These are phyloP conservation scores for Metschnikowia anglica DNA, from an alignment of 805 yeast genomes.

Conservation along the genomic window DNA sequence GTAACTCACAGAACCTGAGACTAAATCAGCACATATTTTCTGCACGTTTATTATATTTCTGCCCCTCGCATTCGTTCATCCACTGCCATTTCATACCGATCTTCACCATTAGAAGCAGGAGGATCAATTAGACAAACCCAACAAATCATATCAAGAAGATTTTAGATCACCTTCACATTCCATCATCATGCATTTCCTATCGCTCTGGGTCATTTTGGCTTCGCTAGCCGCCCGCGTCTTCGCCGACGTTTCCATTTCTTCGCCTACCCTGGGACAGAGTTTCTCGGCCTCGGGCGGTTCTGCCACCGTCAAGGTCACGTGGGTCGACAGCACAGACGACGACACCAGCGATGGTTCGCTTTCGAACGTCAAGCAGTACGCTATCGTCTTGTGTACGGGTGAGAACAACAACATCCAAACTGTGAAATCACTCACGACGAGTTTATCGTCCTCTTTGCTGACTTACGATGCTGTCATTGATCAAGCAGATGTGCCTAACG, in stretches of 20 bases:
- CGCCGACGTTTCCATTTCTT: slow-evolving; percentile 49
- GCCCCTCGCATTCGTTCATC: too few relatives aligned
- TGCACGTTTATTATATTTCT: too few relatives aligned
- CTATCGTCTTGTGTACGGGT: slow-evolving; percentile 70
- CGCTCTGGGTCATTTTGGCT: slow-evolving; percentile 13
- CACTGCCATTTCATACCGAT: too few relatives aligned
- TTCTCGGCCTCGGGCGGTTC: slow-evolving; percentile 41
- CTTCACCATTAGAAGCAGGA: too few relatives aligned
- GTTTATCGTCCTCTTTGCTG: slow-evolving; percentile 19
- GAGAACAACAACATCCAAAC: slow-evolving; percentile 48
- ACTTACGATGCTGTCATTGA: slow-evolving; percentile 45
- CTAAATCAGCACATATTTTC: too few relatives aligned
- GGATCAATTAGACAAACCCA: too few relatives aligned
- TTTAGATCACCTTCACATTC: background rate
- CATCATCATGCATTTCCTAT: slow-evolving; percentile 14
- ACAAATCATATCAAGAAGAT: too few relatives aligned
- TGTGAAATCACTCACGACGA: slow-evolving; percentile 29
- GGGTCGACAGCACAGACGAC: slow-evolving; percentile 59
- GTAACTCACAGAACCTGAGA: too few relatives aligned
- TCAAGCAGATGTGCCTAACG: slow-evolving; percentile 52
- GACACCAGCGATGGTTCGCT: slow-evolving; percentile 43
- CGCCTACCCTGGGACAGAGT: slow-evolving; percentile 42
- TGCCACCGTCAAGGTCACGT: slow-evolving; percentile 31
- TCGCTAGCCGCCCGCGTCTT: slow-evolving; percentile 20
- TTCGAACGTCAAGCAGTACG: slow-evolving; percentile 41